Conservation (phyloP, 148 eudicot genomes). For the Persicaria maculosa region DNA sequence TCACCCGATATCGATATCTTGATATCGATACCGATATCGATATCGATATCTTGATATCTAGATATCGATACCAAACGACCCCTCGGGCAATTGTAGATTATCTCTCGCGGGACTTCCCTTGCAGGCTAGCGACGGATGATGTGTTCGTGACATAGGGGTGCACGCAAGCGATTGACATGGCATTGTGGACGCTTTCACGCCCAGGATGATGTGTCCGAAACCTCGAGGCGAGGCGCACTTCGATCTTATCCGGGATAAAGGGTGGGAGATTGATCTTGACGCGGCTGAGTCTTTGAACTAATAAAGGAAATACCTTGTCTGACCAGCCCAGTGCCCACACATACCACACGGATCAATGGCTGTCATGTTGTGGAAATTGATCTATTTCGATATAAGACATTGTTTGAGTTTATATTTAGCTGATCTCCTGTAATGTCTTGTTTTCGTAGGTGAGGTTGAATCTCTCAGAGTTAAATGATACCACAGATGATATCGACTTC, state of each 20-base stretch:
- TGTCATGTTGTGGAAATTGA: constrained; percentile 45
- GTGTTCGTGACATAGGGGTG: constrained; percentile 84
- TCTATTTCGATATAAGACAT: too few species aligned
- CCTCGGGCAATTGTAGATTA: constrained; percentile 87
- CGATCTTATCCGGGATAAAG: constrained; percentile 55
- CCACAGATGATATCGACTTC: constrained; percentile 54
- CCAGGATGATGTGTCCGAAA: constrained; percentile 80
- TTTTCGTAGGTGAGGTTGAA: constrained; percentile 43
- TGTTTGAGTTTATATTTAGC: background rate
- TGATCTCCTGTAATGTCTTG: background rate
- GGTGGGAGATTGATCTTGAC: constrained; percentile 75
- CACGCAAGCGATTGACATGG: constrained; percentile 84
- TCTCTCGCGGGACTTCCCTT: constrained; percentile 70
- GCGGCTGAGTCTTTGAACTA: constrained; percentile 42
- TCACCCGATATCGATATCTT: too few species aligned
- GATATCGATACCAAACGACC: too few species aligned
- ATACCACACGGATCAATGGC: constrained; percentile 97
- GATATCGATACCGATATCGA: too few species aligned
- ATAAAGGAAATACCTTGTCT: constrained; percentile 66
- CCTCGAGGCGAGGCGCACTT: constrained; percentile 64
- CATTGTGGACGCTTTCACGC: constrained; percentile 49
- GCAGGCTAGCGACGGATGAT: constrained; percentile 51
- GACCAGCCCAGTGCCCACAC: constrained; percentile 57
- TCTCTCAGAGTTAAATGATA: constrained; percentile 36
- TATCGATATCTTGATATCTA: too few species aligned